Evolutionary conservation across 2,329 filamentous ascomycete genomes (phyloP).

Genomic region (Pyrenophora seminiperda): DNA sequence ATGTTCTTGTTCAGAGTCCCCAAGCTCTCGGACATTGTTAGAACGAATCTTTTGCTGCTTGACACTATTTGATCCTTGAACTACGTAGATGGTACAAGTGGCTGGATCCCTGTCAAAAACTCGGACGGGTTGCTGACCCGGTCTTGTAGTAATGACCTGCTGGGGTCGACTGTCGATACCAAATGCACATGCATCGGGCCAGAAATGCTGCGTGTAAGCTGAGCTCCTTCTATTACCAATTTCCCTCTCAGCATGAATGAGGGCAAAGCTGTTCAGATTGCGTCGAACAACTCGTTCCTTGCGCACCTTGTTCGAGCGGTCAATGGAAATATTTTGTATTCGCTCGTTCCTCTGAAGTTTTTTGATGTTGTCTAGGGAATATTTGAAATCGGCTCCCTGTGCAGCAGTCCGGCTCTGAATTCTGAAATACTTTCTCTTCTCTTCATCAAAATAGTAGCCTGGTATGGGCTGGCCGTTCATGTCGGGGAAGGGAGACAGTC

Average conservation of each 20-base stretch:
- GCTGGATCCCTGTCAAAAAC: slow-evolving; percentile 38
- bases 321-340: slow-evolving; percentile 12
- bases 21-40: too few species aligned
- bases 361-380: slow-evolving; percentile 50
- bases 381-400: slow-evolving; percentile 43
- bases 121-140: slow-evolving; percentile 14
- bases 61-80: slow-evolving; percentile 32
- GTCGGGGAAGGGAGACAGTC: neutral
- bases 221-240: slow-evolving; percentile 29
- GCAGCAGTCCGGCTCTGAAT: slow-evolving; percentile 48
- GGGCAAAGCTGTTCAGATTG: slow-evolving; percentile 23
- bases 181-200: slow-evolving; percentile 36
- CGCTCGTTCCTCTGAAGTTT: slow-evolving; percentile 40
- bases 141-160: slow-evolving; percentile 14
- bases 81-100: slow-evolving; percentile 31
- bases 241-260: slow-evolving; percentile 34
- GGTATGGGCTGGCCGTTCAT: slow-evolving; percentile 54
- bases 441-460: slow-evolving; percentile 55
- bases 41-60: slow-evolving; percentile 18
- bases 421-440: slow-evolving; percentile 58
- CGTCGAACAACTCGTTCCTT: slow-evolving; percentile 34
- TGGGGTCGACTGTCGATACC: slow-evolving; percentile 15
- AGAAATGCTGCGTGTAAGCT: slow-evolving; percentile 26
- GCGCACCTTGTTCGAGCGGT: slow-evolving; percentile 16
- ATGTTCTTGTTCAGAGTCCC: neutral